Conservation (phyloP, 768 basidiomycete genomes). For the Tricholoma hemisulphureum region DNA sequence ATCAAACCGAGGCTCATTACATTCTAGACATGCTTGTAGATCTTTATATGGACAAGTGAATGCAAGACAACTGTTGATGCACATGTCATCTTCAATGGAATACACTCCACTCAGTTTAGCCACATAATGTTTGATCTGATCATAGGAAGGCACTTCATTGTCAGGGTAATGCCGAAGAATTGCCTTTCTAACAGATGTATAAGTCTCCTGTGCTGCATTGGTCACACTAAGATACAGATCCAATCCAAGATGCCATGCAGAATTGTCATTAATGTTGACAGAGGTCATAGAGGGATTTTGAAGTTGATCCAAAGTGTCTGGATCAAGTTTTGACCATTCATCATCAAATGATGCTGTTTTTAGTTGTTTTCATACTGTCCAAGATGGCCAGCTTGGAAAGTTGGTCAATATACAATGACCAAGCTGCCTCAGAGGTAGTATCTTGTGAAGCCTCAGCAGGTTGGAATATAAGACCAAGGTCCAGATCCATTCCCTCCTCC, state of each 20-base stretch:
- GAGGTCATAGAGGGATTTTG: constrained; percentile 18
- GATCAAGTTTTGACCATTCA: constrained; percentile 6
- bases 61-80: constrained; percentile 37
- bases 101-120: constrained; percentile 34
- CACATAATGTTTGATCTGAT: constrained; percentile 27
- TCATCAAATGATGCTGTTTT: constrained; percentile 10
- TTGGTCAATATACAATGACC: background rate
- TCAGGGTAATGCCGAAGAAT: constrained; percentile 19
- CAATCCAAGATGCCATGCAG: constrained; percentile 22
- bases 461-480: too few species aligned
- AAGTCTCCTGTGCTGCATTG: constrained; percentile 28
- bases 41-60: constrained; percentile 38
- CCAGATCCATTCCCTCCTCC: too few species aligned
- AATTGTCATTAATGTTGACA: constrained; percentile 13
- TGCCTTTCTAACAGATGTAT: constrained; percentile 17
- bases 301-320: constrained; percentile 13
- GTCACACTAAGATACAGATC: constrained; percentile 1
- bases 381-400: background rate
- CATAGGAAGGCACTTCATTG: constrained; percentile 26
- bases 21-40: constrained; percentile 29
- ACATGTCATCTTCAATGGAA: constrained; percentile 40
- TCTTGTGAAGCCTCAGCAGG: too few species aligned
- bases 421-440: too few species aligned
- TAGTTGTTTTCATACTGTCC: background rate
- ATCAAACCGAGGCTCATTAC: constrained; percentile 30